Base-by-base conservation (phyloP, 2,329 filamentous ascomycete species). In the Aspergillus costaricaensis region DNA sequence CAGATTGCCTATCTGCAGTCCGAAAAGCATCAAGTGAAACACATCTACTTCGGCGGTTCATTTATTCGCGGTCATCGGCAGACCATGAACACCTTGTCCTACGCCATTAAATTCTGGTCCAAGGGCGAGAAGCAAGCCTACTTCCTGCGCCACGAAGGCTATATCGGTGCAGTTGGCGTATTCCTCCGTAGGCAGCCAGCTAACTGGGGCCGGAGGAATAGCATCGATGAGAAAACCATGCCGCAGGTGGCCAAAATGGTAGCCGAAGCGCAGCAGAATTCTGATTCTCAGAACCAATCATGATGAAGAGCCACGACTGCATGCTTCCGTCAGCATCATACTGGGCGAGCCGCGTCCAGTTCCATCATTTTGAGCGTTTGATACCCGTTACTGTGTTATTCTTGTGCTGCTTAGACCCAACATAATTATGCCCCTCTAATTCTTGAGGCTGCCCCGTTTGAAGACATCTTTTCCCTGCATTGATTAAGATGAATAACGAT, bases 1-100 rank as follows among this genome's bases (percentile, higher is more conserved):
- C 95, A 99, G 80, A 96, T 99, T 69, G 92, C 95, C 47, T 97
- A 95, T 76, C 83, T 99, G n/a, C 95, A 98, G 74, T 95, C 92
- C 5, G 93, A 97, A 75, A 95, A 96, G 72, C 94, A 99, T 79
- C 86, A 89, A 49, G 82, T 98, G 25, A 90, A 91, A 64, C 88
- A 94, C 72, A 98, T 99, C 62, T 99, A 99, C 80, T 99, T 99
- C 77, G 95, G 95, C 21, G 95, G 95, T 23, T 95, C 91, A 6
- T 99, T 98, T 74, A 98, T 99, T 73, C 88, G 95, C 44, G 95
- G 95, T 43, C 95, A 99, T 76, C 88, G 91, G 15, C 95, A 98
- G 79, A 99, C 95, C 12, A 99, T 99, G 86, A 96, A 98, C 77
- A 98, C 95, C 0, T 82, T 99, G 9, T 93, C 90, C 58, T 99